A percentile compares a stretch with the other conserved stretches of the same genome.
phyloP scores from a whole-genome alignment of 1,284 basidiomycete genomes.

The Ganoderma boninense region DNA sequence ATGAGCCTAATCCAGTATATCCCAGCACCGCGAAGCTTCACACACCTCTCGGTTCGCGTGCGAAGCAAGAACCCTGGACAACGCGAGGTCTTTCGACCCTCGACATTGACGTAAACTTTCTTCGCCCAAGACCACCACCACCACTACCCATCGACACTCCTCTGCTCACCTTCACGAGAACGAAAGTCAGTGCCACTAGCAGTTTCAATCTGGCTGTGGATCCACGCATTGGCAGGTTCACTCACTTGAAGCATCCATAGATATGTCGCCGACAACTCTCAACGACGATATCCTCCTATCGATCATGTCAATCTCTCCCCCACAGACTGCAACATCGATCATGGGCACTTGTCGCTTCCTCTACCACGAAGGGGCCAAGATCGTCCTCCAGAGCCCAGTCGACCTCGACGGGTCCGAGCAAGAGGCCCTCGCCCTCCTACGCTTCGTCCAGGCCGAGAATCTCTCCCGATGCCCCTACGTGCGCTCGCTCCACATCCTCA shows the following conservation, averaged over 20 bases:
- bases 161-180: neutral
- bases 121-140: neutral
- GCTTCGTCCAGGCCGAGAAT: neutral
- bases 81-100: neutral
- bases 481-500: neutral
- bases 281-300: neutral
- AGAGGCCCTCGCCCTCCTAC: neutral
- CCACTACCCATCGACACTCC: neutral
- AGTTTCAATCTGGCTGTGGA: neutral
- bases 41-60: neutral
- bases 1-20: neutral
- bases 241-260: neutral
- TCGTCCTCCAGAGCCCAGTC: neutral
- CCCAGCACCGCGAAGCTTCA: neutral
- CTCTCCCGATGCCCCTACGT: slow-evolving; percentile 1
- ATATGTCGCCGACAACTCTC: slow-evolving; percentile 14
- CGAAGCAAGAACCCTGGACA: neutral
- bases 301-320: neutral
- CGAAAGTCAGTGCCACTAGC: neutral
- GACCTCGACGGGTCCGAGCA: neutral
- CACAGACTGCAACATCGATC: neutral
- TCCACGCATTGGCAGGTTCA: neutral
- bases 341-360: slow-evolving; percentile 1
- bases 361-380: slow-evolving; percentile 6
- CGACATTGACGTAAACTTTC: neutral